A percentile compares a stretch with the other conserved stretches of the same genome.
Conservation (phyloP, 139 green algal species). For the Coelastrella sp. region DNA sequence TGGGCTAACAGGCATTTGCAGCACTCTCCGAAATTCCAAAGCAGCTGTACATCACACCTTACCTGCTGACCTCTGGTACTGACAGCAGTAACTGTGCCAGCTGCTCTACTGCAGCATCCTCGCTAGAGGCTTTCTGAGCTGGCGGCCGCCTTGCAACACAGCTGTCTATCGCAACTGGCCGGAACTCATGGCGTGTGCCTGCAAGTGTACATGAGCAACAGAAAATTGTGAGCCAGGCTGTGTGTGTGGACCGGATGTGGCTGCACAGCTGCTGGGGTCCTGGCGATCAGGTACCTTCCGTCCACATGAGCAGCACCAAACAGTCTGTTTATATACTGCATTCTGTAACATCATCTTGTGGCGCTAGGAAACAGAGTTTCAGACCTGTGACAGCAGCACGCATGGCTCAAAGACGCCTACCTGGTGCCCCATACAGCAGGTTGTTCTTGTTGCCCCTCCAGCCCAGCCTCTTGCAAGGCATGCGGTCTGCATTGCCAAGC, state of each 20-base stretch:
- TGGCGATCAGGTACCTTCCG: no score
- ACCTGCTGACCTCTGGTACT: conserved; percentile 34
- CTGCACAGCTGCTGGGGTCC: no score
- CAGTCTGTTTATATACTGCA: no score
- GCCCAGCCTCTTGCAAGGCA: conserved; percentile 77
- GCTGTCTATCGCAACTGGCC: conserved; percentile 85
- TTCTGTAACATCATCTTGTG: no score
- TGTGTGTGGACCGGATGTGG: no score
- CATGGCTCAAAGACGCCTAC: conserved; percentile 1
- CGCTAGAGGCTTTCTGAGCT: conserved; percentile 56
- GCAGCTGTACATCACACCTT: background rate
- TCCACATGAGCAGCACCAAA: background rate
- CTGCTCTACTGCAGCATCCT: conserved; percentile 83
- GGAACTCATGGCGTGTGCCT: conserved; percentile 56
- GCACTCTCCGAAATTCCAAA: background rate
- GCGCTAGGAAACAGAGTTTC: no score
- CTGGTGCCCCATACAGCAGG: conserved; percentile 62
- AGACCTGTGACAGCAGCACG: background rate
- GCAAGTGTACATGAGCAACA: background rate
- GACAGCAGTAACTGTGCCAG: conserved; percentile 72
- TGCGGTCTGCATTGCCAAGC: conserved; percentile 85
- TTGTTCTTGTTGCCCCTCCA: conserved; percentile 87
- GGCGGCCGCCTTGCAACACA: conserved; percentile 84
- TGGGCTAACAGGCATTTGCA: background rate
- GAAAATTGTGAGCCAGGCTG: no score